phyloP scores from a whole-genome alignment of 805 yeast species.

The Saitoella complicata region DNA sequence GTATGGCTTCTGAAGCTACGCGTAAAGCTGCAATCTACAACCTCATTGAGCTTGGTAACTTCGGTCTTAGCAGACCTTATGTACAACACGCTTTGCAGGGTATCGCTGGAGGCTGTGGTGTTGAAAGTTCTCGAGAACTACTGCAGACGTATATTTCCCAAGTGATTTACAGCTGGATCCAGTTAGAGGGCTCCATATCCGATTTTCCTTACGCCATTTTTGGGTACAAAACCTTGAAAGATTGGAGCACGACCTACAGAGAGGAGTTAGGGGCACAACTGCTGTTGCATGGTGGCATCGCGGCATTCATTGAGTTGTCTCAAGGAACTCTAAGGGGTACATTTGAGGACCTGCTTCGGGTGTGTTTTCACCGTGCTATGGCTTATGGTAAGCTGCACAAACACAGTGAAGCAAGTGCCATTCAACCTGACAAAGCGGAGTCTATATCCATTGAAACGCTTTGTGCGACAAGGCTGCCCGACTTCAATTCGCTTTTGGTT shows the following conservation, averaged over 20 bases:
- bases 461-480: no score
- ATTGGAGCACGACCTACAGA: conserved; percentile 4
- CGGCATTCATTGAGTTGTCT: neutral
- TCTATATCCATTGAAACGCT: no score
- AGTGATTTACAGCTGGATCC: conserved; percentile 7
- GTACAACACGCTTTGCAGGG: conserved; percentile 38
- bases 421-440: no score
- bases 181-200: neutral
- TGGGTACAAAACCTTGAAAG: conserved; percentile 8
- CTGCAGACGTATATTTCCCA: conserved; percentile 6
- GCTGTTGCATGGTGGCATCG: neutral
- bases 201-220: conserved; percentile 5
- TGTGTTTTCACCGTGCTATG: neutral
- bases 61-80: conserved; percentile 16
- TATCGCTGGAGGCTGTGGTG: conserved; percentile 27
- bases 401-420: no score
- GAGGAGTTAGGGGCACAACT: conserved; percentile 5
- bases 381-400: neutral
- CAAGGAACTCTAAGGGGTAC: neutral
- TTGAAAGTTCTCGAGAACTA: conserved; percentile 2
- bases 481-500: no score
- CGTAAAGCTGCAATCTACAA: conserved; percentile 1
- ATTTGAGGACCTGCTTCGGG: neutral
- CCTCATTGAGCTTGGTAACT: conserved; percentile 2
- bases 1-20: neutral